Evolutionary conservation across 192 early-diverging fungal genomes (phyloP).

Genomic region (Phlyctochytrium arcticum): DNA sequence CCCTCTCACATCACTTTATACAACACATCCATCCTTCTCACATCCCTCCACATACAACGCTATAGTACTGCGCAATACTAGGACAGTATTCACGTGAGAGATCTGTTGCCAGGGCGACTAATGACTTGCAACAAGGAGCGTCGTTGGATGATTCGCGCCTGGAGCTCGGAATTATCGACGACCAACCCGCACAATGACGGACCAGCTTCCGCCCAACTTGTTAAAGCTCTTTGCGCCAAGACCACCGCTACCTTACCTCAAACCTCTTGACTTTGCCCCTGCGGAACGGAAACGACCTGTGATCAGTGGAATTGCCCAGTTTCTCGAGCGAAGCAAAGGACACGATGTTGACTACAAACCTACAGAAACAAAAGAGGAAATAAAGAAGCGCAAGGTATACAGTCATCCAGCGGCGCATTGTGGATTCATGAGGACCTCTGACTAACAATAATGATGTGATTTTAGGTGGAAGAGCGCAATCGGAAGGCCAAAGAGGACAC

Average conservation of each 20-base stretch:
- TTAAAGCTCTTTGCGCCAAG: constrained; percentile 77
- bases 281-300: constrained; percentile 48
- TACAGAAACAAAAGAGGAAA: constrained; percentile 63
- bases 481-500: constrained; percentile 59
- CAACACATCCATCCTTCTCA: too few relatives aligned
- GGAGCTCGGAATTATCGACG: too few relatives aligned
- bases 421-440: not conserved
- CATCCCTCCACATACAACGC: too few relatives aligned
- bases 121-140: too few relatives aligned
- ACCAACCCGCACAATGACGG: too few relatives aligned
- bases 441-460: not conserved
- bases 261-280: constrained; percentile 65
- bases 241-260: constrained; percentile 62
- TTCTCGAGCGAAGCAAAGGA: constrained; percentile 42
- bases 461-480: constrained; percentile 52
- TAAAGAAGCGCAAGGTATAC: constrained; percentile 61
- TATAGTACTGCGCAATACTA: too few relatives aligned
- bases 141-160: too few relatives aligned
- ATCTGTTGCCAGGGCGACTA: too few relatives aligned
- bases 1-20: too few relatives aligned
- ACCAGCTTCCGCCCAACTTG: constrained; percentile 51
- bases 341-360: constrained; percentile 75
- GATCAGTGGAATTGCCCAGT: constrained; percentile 58
- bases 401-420: not conserved
- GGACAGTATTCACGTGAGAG: too few relatives aligned